Conservation (phyloP, 805 yeast species). For the Yarrowia sp. region DNA sequence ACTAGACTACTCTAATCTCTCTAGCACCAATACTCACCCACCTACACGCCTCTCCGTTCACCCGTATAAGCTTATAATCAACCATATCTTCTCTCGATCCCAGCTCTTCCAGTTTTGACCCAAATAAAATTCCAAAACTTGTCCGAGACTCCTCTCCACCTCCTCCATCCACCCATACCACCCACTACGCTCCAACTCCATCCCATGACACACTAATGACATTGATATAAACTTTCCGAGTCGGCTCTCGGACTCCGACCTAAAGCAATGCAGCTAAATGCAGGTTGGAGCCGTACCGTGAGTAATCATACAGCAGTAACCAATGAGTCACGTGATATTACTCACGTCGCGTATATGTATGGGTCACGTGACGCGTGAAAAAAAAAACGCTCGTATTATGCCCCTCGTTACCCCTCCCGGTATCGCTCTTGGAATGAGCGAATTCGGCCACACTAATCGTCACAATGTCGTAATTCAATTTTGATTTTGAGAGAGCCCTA, state of each 20-base stretch:
- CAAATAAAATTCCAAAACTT: not conserved
- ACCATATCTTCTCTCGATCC: not conserved
- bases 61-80: too few species aligned
- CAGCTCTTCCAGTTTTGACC: not conserved
- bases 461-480: not conserved
- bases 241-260: not conserved
- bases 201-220: not conserved
- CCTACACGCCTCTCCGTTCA: not conserved
- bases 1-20: not conserved
- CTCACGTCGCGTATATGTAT: too few species aligned
- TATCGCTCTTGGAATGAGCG: not conserved
- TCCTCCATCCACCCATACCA: not conserved
- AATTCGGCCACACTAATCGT: not conserved
- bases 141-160: not conserved
- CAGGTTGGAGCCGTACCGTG: not conserved
- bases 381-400: too few species aligned
- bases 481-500: too few species aligned
- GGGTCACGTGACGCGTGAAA: not conserved
- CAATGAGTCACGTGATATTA: not conserved
- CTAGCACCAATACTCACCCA: not conserved
- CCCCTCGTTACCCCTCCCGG: not conserved
- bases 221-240: not conserved
- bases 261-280: not conserved
- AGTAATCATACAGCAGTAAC: not conserved
- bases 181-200: not conserved